These are phyloP conservation scores for Digitaria exilis DNA, from an alignment of 202 grass and related monocot genomes.

Conservation along the genomic window DNA sequence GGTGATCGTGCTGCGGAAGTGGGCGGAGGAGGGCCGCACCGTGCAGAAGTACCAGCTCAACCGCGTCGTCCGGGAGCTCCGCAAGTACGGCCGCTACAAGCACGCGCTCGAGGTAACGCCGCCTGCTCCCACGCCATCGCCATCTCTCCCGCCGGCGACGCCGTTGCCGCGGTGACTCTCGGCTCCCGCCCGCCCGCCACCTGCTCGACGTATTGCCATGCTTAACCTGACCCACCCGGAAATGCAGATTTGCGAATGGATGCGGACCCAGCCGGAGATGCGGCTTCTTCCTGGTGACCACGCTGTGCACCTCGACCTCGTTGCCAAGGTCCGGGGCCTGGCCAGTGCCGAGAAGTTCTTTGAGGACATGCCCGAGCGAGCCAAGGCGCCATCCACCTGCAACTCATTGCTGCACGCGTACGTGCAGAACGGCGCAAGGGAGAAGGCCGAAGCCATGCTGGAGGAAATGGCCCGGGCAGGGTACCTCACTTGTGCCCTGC, in stretches of 20 bases:
- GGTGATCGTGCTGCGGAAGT: slow-evolving; percentile 62
- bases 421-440: slow-evolving; percentile 38
- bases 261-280: slow-evolving; percentile 68
- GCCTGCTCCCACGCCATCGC: too few relatives aligned
- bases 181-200: not conserved
- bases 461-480: slow-evolving; percentile 58
- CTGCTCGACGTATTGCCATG: slow-evolving; percentile 42
- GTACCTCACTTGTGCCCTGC: slow-evolving; percentile 61
- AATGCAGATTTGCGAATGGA: slow-evolving; percentile 86
- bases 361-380: slow-evolving; percentile 82
- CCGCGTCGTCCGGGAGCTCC: slow-evolving; percentile 78
- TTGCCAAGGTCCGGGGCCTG: slow-evolving; percentile 72
- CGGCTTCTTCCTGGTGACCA: slow-evolving; percentile 74
- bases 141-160: too few relatives aligned
- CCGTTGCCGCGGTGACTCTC: not conserved
- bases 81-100: slow-evolving; percentile 84
- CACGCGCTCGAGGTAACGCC: slow-evolving; percentile 75
- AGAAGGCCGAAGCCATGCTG: slow-evolving; percentile 81
- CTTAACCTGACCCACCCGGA: not conserved
- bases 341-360: slow-evolving; percentile 86
- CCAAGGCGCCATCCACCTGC: slow-evolving; percentile 70
- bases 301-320: slow-evolving; percentile 87
- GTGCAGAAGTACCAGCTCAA: slow-evolving; percentile 90
- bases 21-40: slow-evolving; percentile 68
- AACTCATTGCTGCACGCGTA: slow-evolving; percentile 78